These are phyloP conservation scores for Syncephalis fuscata DNA, from an alignment of 371 early-diverging fungal species.

Conservation along the genomic window DNA sequence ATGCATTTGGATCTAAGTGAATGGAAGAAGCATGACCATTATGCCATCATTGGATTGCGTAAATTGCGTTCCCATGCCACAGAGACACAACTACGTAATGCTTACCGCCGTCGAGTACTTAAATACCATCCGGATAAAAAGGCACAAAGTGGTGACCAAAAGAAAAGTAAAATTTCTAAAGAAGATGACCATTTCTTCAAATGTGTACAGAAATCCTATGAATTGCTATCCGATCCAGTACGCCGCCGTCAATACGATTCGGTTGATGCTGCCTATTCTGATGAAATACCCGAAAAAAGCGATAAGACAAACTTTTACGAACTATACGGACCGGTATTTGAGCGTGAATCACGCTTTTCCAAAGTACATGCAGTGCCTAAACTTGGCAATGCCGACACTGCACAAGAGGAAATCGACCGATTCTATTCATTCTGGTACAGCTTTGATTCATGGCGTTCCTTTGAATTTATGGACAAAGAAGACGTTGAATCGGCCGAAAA, in stretches of 20 bases:
- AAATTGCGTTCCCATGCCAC: conserved; percentile 66
- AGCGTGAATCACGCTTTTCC: conserved; percentile 84
- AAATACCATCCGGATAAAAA: conserved; percentile 85
- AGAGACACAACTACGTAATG: conserved; percentile 51
- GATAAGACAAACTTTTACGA: conserved; percentile 73
- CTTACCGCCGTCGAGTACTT: conserved; percentile 73
- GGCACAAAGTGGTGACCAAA: conserved; percentile 41
- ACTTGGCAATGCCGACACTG: conserved; percentile 55
- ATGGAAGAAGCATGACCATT: conserved; percentile 85
- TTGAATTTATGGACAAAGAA: conserved; percentile 96
- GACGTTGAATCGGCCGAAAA: conserved; percentile 76
- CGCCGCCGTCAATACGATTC: conserved; percentile 96
- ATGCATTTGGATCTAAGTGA: conserved; percentile 58
- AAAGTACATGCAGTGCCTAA: conserved; percentile 68
- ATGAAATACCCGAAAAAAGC: conserved; percentile 49
- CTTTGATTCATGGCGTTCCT: conserved; percentile 95
- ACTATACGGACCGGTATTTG: conserved; percentile 75
- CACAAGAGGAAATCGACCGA: conserved; percentile 68
- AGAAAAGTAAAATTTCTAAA: conserved; percentile 4
- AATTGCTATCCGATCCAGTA: conserved; percentile 80
- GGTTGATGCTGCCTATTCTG: conserved; percentile 59
- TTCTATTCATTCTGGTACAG: conserved; percentile 96
- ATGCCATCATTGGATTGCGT: conserved; percentile 68
- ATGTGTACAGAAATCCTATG: conserved; percentile 95
- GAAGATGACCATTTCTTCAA: conserved; percentile 95